Evolutionary conservation across 352 stramenopile genomes (phyloP).

Genomic region (Pythium coloratum): DNA sequence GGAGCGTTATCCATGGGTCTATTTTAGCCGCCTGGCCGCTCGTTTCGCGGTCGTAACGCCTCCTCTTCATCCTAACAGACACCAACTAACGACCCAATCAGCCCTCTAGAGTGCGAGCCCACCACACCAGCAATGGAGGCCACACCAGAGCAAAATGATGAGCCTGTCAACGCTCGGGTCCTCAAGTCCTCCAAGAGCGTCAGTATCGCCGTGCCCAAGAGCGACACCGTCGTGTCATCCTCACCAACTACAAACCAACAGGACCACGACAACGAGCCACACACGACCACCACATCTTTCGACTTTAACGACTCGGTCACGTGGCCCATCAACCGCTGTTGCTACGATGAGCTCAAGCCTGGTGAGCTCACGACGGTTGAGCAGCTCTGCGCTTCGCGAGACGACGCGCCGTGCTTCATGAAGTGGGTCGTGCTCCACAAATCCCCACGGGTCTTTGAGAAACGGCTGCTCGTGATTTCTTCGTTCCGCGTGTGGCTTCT

Average conservation of each 20-base stretch:
- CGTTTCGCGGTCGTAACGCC: too few relatives aligned
- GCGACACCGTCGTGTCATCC: not conserved
- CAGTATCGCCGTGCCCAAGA: constrained; percentile 16
- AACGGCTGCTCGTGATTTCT: constrained; percentile 58
- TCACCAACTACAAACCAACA: constrained; percentile 1
- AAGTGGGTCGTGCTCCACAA: constrained; percentile 66
- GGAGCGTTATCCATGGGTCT: not conserved
- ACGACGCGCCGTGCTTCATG: constrained; percentile 52
- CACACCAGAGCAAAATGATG: not conserved
- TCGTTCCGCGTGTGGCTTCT: constrained; percentile 51
- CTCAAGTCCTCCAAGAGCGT: constrained; percentile 19
- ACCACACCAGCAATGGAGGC: not conserved
- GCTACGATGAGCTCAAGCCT: constrained; percentile 56
- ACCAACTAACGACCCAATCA: not conserved
- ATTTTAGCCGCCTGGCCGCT: not conserved
- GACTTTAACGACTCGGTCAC: constrained; percentile 16
- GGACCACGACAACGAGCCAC: not conserved
- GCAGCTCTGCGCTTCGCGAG: constrained; percentile 46
- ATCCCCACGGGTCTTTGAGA: constrained; percentile 36
- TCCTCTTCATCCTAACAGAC: not conserved
- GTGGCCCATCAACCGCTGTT: constrained; percentile 68
- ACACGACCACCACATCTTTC: too few relatives aligned
- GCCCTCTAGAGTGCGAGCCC: not conserved
- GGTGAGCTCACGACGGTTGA: constrained; percentile 42
- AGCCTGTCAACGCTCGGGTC: not conserved